phyloP scores from a whole-genome alignment of 371 early-diverging fungal genomes.

The Mucor saturninus region DNA sequence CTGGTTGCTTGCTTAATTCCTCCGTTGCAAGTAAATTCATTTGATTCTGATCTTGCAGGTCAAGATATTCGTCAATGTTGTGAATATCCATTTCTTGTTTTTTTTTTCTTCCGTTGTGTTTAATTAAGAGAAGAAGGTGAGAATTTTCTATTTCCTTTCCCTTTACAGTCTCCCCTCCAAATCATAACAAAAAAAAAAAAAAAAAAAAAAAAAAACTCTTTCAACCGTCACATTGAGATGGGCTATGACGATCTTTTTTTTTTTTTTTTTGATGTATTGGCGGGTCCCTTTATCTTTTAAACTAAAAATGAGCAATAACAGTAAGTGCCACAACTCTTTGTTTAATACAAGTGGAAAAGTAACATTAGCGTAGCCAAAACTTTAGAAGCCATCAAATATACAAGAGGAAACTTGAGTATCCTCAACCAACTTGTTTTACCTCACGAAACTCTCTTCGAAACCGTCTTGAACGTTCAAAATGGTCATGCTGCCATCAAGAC shows the following conservation, averaged over 20 bases:
- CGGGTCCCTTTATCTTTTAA: neutral
- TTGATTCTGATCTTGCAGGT: conserved; percentile 28
- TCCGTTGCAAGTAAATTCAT: conserved; percentile 27
- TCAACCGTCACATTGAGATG: neutral
- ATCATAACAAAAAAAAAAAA: conserved; percentile 9
- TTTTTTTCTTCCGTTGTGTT: neutral
- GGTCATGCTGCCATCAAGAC: conserved; percentile 91
- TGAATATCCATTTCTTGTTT: conserved; percentile 34
- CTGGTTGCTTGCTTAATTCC: neutral
- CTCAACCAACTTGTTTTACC: conserved; percentile 94
- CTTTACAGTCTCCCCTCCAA: neutral
- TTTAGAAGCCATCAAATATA: conserved; percentile 82
- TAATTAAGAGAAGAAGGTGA: too few relatives aligned
- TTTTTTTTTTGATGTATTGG: neutral
- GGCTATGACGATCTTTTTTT: neutral
- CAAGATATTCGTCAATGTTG: conserved; percentile 36
- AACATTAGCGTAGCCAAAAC: conserved; percentile 33
- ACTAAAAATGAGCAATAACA: neutral
- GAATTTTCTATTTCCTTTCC: too few relatives aligned
- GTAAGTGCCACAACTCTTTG: neutral
- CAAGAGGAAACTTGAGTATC: conserved; percentile 70
- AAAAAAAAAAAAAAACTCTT: neutral
- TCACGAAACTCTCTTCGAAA: conserved; percentile 82
- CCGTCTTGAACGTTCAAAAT: conserved; percentile 65
- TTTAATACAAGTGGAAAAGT: too few relatives aligned